These are phyloP conservation scores for Ogataea methanolica DNA, from an alignment of 805 yeast genomes.

Conservation along the genomic window DNA sequence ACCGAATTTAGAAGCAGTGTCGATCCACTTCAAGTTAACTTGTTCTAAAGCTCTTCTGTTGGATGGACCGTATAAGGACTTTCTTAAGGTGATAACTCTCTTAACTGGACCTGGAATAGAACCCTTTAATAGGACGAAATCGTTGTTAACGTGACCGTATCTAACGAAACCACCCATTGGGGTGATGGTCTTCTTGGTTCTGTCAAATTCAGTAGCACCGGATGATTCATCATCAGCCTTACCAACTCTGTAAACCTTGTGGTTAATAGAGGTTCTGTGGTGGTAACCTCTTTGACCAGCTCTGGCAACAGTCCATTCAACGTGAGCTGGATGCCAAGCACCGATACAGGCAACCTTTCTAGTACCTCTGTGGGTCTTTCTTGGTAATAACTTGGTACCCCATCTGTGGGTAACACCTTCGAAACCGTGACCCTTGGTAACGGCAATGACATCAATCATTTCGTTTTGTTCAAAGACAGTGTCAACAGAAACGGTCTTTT, in stretches of 20 bases:
- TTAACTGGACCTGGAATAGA: constrained; percentile 99
- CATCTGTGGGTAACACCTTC: constrained; percentile 99
- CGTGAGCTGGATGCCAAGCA: constrained; percentile 99
- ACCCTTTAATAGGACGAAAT: constrained; percentile 96
- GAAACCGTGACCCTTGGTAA: constrained; percentile 99
- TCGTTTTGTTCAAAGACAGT: constrained; percentile 98
- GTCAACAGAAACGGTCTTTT: constrained; percentile 95
- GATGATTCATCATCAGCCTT: constrained; percentile 89
- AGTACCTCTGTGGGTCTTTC: constrained; percentile 99
- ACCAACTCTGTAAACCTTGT: constrained; percentile 99
- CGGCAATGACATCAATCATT: constrained; percentile 97
- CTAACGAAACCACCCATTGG: constrained; percentile 99
- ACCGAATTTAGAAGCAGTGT: constrained; percentile 99
- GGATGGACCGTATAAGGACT: constrained; percentile 96
- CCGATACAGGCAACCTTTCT: constrained; percentile 99
- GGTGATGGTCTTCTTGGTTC: constrained; percentile 99
- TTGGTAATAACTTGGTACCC: constrained; percentile 99
- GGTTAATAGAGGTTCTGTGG: constrained; percentile 99
- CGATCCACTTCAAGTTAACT: constrained; percentile 98
- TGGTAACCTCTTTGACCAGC: constrained; percentile 99
- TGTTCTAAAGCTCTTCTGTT: constrained; percentile 96
- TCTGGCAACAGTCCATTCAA: constrained; percentile 99
- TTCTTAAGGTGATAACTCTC: constrained; percentile 99
- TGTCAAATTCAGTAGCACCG: constrained; percentile 97
- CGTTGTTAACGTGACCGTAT: constrained; percentile 98